phyloP scores from a whole-genome alignment of 129 eudicot species.

The Calendula officinalis region DNA sequence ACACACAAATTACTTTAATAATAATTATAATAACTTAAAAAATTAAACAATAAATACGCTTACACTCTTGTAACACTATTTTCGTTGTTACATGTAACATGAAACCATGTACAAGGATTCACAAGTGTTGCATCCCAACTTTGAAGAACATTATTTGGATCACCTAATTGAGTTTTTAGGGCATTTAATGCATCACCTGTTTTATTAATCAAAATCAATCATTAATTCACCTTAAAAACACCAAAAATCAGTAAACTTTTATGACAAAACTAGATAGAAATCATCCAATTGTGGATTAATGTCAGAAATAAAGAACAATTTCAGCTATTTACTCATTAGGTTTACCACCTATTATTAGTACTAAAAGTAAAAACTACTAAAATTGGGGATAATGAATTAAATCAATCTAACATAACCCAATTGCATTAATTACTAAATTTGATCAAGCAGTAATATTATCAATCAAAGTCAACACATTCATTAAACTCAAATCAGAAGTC shows the following conservation, averaged over 20 bases:
- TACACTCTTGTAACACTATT: slow-evolving; percentile 90
- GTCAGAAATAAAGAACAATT: slow-evolving; percentile 18
- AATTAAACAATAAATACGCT: slow-evolving; percentile 19
- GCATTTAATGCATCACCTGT: slow-evolving; percentile 84
- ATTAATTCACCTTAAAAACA: slow-evolving; percentile 25
- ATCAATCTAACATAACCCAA: slow-evolving; percentile 22
- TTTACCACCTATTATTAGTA: slow-evolving; percentile 28
- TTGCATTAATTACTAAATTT: slow-evolving; percentile 14
- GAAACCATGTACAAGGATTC: slow-evolving; percentile 94
- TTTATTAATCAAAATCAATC: slow-evolving; percentile 15
- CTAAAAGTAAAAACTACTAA: slow-evolving; percentile 9
- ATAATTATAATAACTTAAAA: background rate
- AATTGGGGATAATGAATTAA: slow-evolving; percentile 1
- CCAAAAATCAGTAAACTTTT: background rate
- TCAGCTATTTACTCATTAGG: slow-evolving; percentile 10
- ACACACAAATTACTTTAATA: background rate
- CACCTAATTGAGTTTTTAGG: slow-evolving; percentile 58
- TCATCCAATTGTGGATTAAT: background rate
- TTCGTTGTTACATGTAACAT: slow-evolving; percentile 71
- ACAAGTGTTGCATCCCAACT: slow-evolving; percentile 95
- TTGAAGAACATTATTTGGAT: slow-evolving; percentile 83
- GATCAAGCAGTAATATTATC: slow-evolving; percentile 6
- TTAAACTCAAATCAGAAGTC: slow-evolving; percentile 29
- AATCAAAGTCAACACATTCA: slow-evolving; percentile 31
- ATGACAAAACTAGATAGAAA: slow-evolving; percentile 8